Conservation (phyloP, 768 basidiomycete genomes). For the Trametes elegans region DNA sequence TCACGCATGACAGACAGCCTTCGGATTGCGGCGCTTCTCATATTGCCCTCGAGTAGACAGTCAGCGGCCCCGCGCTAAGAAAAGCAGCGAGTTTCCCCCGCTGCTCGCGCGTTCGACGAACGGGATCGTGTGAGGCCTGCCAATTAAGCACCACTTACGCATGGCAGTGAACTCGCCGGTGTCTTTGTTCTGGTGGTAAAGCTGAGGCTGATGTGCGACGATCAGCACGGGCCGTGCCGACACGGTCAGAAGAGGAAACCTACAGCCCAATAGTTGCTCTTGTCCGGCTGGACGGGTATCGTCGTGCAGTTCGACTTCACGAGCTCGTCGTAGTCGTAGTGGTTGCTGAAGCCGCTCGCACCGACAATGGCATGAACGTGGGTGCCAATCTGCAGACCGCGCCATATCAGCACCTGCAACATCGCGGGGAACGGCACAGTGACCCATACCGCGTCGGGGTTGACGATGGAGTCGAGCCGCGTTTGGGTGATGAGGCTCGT, state of each 20-base stretch:
- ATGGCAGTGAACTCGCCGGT: slow-evolving; percentile 19
- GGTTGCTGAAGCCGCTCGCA: slow-evolving; percentile 15
- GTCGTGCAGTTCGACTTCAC: slow-evolving; percentile 20
- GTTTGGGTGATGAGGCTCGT: slow-evolving; percentile 10
- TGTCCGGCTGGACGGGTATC: slow-evolving; percentile 20
- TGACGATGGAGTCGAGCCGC: slow-evolving; percentile 17
- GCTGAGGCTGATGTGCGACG: slow-evolving; percentile 14
- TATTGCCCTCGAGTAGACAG: neutral
- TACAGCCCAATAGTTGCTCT: slow-evolving; percentile 27
- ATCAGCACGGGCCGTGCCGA: neutral
- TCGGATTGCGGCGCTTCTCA: neutral
- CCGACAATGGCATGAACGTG: slow-evolving; percentile 21
- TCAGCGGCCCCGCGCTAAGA: neutral
- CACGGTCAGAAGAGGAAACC: neutral
- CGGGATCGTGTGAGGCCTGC: neutral
- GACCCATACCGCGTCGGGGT: slow-evolving; percentile 3
- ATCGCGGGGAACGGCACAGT: neutral
- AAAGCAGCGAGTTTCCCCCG: neutral
- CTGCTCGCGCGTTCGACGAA: neutral
- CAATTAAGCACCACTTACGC: slow-evolving; percentile 4
- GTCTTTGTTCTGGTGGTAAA: slow-evolving; percentile 22
- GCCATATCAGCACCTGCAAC: neutral
- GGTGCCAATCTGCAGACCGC: slow-evolving; percentile 3
- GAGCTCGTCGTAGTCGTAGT: slow-evolving; percentile 13
- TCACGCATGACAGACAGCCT: neutral